These are phyloP conservation scores for Alternaria gaisen DNA, from an alignment of 2,329 filamentous ascomycete genomes.

Conservation along the genomic window DNA sequence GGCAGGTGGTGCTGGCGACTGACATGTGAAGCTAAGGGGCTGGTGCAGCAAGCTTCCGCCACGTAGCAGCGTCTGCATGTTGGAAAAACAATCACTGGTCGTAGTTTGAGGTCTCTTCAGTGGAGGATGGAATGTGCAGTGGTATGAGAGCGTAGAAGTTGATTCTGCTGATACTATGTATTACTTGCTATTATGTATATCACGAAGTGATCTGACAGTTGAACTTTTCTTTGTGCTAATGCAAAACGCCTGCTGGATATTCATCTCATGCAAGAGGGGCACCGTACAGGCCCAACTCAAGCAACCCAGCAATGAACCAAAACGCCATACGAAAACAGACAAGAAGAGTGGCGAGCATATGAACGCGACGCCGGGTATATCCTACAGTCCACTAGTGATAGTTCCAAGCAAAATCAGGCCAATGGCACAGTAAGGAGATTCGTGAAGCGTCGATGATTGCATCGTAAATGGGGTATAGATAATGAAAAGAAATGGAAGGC, in stretches of 20 bases:
- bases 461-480: slow-evolving; percentile 13
- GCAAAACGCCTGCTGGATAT: slow-evolving; percentile 14
- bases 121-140: neutral
- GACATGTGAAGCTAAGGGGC: neutral
- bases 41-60: neutral
- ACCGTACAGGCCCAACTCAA: slow-evolving; percentile 22
- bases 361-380: slow-evolving; percentile 35
- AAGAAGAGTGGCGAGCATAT: slow-evolving; percentile 14
- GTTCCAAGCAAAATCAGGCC: slow-evolving; percentile 26
- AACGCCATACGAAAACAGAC: slow-evolving; percentile 12
- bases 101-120: neutral
- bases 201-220: neutral
- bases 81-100: neutral
- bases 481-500: slow-evolving; percentile 3
- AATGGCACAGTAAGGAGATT: slow-evolving; percentile 31
- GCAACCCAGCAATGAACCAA: slow-evolving; percentile 11
- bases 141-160: slow-evolving; percentile 8
- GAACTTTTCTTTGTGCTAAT: slow-evolving; percentile 5
- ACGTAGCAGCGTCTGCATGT: neutral
- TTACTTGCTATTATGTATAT: slow-evolving; percentile 4
- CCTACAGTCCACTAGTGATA: slow-evolving; percentile 33
- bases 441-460: slow-evolving; percentile 21
- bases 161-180: slow-evolving; percentile 13
- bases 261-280: slow-evolving; percentile 24
- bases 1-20: neutral